Conservation (phyloP, 345 rosid genomes). For the Orychophragmus violaceus region DNA sequence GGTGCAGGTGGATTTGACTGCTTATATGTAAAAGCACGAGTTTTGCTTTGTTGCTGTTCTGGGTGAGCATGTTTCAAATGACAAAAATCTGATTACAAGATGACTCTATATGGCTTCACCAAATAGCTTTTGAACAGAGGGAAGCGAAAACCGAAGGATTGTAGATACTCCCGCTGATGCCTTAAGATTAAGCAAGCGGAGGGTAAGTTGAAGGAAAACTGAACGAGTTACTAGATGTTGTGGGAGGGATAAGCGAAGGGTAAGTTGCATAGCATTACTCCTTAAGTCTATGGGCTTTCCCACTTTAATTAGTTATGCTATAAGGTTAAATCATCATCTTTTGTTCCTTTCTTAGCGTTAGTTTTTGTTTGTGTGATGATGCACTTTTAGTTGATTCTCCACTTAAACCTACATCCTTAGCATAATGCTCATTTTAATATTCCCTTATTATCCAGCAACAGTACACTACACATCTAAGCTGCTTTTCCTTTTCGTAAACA, state of each 20-base stretch:
- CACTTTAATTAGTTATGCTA: not conserved
- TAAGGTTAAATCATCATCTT: not conserved
- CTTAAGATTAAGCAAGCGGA: too few species aligned
- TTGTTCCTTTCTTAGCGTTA: not conserved
- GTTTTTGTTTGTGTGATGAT: not conserved
- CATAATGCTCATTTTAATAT: not conserved
- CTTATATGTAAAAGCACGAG: too few species aligned
- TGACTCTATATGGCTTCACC: too few species aligned
- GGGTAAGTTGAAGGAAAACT: constrained; percentile 97
- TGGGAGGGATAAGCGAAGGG: constrained; percentile 88
- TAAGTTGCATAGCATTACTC: constrained; percentile 37
- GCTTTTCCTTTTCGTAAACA: constrained; percentile 20
- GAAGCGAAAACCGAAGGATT: too few species aligned
- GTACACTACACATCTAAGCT: constrained; percentile 8
- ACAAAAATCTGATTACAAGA: too few species aligned
- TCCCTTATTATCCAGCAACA: not conserved
- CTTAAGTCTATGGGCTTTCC: too few species aligned
- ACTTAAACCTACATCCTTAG: constrained; percentile 4
- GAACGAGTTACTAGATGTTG: constrained; percentile 86
- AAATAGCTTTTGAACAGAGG: too few species aligned
- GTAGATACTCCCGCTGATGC: too few species aligned
- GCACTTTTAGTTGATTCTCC: constrained; percentile 9
- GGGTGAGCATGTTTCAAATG: too few species aligned
- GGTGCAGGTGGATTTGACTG: too few species aligned
- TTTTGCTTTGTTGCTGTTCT: too few species aligned